A percentile compares a stretch with the other conserved stretches of the same genome.
Evolutionary conservation across 805 yeast species (phyloP).

Genomic region (Kuraishia borneana): DNA sequence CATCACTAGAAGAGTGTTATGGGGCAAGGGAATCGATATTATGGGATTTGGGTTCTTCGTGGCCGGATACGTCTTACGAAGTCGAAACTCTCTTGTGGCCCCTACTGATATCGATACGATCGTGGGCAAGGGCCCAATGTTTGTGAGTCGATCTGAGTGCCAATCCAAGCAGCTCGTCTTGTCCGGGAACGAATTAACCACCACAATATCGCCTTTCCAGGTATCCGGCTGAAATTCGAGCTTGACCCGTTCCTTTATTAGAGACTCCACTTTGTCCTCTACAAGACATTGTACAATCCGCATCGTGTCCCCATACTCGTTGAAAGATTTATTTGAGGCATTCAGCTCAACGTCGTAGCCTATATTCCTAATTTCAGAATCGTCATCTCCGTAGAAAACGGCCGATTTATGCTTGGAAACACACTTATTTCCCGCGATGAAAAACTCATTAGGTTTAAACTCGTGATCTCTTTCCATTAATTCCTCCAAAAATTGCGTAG

Average conservation of each 20-base stretch:
- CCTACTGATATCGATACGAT: constrained; percentile 66
- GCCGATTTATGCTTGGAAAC: constrained; percentile 43
- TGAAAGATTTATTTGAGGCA: constrained; percentile 8
- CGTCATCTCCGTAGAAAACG: constrained; percentile 16
- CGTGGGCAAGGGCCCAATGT: constrained; percentile 60
- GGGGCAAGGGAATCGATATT: constrained; percentile 52
- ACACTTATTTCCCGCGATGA: constrained; percentile 53
- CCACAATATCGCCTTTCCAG: constrained; percentile 46
- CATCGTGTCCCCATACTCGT: constrained; percentile 29
- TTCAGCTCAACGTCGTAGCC: constrained; percentile 8
- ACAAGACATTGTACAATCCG: constrained; percentile 24
- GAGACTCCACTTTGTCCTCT: constrained; percentile 26
- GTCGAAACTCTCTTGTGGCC: constrained; percentile 54
- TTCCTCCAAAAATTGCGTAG: constrained; percentile 30
- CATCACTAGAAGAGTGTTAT: constrained; percentile 63
- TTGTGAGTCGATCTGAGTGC: constrained; percentile 68
- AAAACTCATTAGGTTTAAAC: constrained; percentile 36
- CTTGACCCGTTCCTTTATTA: constrained; percentile 16
- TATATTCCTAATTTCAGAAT: not conserved
- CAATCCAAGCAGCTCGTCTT: constrained; percentile 48
- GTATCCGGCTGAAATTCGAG: constrained; percentile 19
- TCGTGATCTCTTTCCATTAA: constrained; percentile 27
- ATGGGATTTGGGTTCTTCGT: constrained; percentile 17
- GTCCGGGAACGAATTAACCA: constrained; percentile 44
- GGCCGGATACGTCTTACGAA: constrained; percentile 28